These are phyloP conservation scores for Botryobasidium botryosum DNA, from an alignment of 768 basidiomycete species.

Conservation along the genomic window DNA sequence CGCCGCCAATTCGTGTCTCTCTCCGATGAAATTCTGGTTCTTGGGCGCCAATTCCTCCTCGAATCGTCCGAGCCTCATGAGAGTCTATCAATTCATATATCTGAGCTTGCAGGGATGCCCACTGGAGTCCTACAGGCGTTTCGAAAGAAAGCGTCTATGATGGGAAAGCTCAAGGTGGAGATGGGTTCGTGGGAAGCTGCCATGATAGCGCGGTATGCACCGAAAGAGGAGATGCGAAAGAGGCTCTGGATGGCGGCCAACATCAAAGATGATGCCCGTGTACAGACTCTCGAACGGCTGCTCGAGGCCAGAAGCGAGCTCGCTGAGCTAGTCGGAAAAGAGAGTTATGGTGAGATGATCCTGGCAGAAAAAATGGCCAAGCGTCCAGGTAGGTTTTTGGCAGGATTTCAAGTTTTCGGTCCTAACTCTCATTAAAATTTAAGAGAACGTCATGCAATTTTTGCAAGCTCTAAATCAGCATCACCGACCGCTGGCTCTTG, in stretches of 20 bases:
- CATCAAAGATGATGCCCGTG: slow-evolving; percentile 40
- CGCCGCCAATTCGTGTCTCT: slow-evolving; percentile 73
- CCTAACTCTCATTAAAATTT: too few species aligned
- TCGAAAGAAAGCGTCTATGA: slow-evolving; percentile 18
- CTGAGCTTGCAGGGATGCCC: slow-evolving; percentile 39
- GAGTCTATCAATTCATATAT: too few species aligned
- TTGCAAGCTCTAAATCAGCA: slow-evolving; percentile 64
- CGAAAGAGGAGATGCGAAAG: slow-evolving; percentile 64
- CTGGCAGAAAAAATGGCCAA: slow-evolving; percentile 96
- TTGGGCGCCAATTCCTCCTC: slow-evolving; percentile 73
- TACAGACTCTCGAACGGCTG: slow-evolving; percentile 62
- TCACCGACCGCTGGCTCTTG: slow-evolving; percentile 58
- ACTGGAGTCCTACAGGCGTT: slow-evolving; percentile 2
- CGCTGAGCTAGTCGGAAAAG: slow-evolving; percentile 66
- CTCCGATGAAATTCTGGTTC: slow-evolving; percentile 73
- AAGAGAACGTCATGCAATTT: slow-evolving; percentile 79
- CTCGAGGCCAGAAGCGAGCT: slow-evolving; percentile 64
- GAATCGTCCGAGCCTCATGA: too few species aligned
- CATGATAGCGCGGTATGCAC: slow-evolving; percentile 82
- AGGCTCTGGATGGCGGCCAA: slow-evolving; percentile 73
- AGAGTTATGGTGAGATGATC: slow-evolving; percentile 75
- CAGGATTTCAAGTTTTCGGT: background rate
- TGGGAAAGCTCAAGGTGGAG: slow-evolving; percentile 35
- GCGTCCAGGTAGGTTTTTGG: slow-evolving; percentile 47
- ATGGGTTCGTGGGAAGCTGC: slow-evolving; percentile 81